Evolutionary conservation across 2,329 filamentous ascomycete genomes (phyloP), one percentile per base, ranked within the genome.

Genomic region (Aspergillus tamarii): DNA sequence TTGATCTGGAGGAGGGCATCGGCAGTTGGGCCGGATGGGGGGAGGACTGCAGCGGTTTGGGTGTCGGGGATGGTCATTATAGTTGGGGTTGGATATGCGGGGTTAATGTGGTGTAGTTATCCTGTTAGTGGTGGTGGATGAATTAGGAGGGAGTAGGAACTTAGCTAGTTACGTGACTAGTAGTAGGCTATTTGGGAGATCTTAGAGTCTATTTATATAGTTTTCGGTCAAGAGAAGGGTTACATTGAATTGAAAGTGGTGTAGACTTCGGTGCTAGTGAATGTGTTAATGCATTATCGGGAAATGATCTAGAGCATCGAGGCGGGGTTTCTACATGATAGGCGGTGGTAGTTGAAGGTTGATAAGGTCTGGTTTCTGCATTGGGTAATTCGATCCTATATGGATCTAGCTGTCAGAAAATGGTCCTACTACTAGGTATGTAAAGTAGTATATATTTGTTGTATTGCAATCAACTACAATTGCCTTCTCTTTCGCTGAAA

Each of bases 31-130:
- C 71, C 72, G 4, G 67, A 57, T 23, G 73, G 26, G n/a, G 72
- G 67, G 43, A 77, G 64, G 14, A 76, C 70, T 10, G 74, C 75
- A 59, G 74, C 75, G 26, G 67, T 73, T 59, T 77, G 75, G 26
- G 69, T 70, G 23, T 67, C 60, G 34, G 72, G 67, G n/a, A 69
- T 66, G 21, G 63, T 46, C 67, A 70, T 70, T 28, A 61, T 59
- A n/a, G 39, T 56, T 34, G 50, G 16, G 16, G 30, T n/a, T 16
- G 34, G 19, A 32, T 32, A 52, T 53, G 57, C 9, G 61, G 36
- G 57, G 53, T 59, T 55, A 11, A 3, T 4, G 19, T 32, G 50
- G 26, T 28, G 34, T 23, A 36, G 39, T 28, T 34, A 9, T 23
- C 4, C 4, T 23, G 3, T n/a, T 19, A 26, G 1, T 19, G 8